Evolutionary conservation across 805 yeast species (phyloP).

Genomic region (Jamesozyma lodderae): DNA sequence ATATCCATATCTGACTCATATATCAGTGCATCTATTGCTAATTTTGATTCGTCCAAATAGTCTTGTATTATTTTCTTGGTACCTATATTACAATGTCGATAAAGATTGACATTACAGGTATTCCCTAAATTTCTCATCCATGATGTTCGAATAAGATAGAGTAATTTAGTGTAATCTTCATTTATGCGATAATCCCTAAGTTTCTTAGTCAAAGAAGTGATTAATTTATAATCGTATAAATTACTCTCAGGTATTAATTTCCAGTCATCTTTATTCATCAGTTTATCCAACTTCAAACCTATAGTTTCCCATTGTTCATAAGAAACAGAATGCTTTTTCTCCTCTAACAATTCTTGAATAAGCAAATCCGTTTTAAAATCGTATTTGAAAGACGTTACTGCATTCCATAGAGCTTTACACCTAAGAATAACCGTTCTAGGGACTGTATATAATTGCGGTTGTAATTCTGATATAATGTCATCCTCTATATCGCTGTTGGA

Average conservation of each 20-base stretch:
- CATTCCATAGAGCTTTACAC: neutral
- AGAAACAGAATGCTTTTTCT: constrained; percentile 41
- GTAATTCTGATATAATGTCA: too few species aligned
- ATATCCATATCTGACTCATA: constrained; percentile 45
- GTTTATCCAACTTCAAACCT: constrained; percentile 53
- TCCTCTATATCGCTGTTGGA: neutral
- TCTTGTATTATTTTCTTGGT: constrained; percentile 79
- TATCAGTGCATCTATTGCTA: constrained; percentile 25
- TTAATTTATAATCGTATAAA: constrained; percentile 64
- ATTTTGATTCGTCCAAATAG: constrained; percentile 68
- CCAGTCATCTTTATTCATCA: constrained; percentile 65
- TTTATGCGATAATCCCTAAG: constrained; percentile 49
- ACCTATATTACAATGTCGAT: constrained; percentile 72
- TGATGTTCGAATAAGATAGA: constrained; percentile 72
- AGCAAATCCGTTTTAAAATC: constrained; percentile 28
- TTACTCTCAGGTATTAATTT: constrained; percentile 49
- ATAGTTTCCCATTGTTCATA: constrained; percentile 61
- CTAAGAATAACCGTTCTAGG: neutral
- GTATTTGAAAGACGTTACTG: neutral
- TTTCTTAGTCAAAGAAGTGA: constrained; percentile 43
- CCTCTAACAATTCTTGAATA: constrained; percentile 33
- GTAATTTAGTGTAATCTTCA: constrained; percentile 49
- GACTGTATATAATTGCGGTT: too few species aligned
- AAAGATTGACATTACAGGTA: constrained; percentile 73
- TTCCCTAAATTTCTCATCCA: constrained; percentile 82